These are phyloP conservation scores for Clavariopsis aquatica DNA, from an alignment of 495 filamentous ascomycete genomes.

Conservation along the genomic window DNA sequence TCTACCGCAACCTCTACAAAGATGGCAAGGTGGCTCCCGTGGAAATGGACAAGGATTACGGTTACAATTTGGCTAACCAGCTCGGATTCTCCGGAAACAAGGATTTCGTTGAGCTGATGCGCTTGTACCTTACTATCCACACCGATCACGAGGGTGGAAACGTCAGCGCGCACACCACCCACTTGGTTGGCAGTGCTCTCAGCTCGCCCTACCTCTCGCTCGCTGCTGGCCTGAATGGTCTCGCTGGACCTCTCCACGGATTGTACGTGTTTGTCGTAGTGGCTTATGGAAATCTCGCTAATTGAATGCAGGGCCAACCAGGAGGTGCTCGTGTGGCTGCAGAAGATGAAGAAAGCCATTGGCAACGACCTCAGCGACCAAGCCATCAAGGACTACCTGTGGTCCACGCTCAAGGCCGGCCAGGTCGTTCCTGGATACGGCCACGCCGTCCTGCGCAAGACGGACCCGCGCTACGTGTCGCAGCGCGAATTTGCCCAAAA, in stretches of 20 bases:
- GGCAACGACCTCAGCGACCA: constrained; percentile 93
- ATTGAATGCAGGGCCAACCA: constrained; percentile 72
- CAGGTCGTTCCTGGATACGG: constrained; percentile 98
- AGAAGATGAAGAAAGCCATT: constrained; percentile 94
- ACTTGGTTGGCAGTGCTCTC: constrained; percentile 94
- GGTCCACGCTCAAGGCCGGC: constrained; percentile 91
- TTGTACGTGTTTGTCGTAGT: constrained; percentile 52
- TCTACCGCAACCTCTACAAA: constrained; percentile 99
- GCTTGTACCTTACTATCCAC: constrained; percentile 98
- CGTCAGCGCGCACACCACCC: constrained; percentile 96
- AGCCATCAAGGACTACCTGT: constrained; percentile 96
- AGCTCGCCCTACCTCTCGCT: constrained; percentile 97
- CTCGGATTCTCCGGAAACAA: constrained; percentile 92
- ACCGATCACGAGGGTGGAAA: constrained; percentile 97
- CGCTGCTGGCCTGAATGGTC: constrained; percentile 92
- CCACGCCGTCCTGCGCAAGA: constrained; percentile 98
- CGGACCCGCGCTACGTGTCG: constrained; percentile 95
- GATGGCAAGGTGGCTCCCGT: constrained; percentile 95
- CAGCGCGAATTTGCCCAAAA: constrained; percentile 94
- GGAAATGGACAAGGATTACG: constrained; percentile 98
- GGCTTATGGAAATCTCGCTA: constrained; percentile 29
- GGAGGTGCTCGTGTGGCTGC: constrained; percentile 98
- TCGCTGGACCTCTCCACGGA: constrained; percentile 97
- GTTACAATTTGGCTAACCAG: constrained; percentile 98
- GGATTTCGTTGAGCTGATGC: constrained; percentile 97